Evolutionary conservation across 495 filamentous ascomycete genomes (phyloP), one percentile per base, ranked within the genome.

Genomic region (Xylaria cubensis): DNA sequence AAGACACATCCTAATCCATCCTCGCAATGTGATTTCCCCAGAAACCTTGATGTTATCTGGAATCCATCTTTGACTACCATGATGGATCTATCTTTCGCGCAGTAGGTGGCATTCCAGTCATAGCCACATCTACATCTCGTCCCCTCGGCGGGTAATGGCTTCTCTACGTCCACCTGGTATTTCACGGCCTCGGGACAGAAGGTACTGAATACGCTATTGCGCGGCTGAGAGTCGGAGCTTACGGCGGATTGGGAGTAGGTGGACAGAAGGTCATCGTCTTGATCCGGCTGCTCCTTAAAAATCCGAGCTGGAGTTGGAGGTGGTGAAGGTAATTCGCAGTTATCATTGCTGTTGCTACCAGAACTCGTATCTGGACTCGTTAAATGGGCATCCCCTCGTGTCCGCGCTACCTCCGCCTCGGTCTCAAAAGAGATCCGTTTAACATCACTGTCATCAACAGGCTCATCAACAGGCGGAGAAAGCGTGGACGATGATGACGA

Each of bases 181-280:
- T 77, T 75, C 72, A 83, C 74, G 6, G 80, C 81, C 39, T 82
- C 75, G 6, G 81, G 72, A 65, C 81, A 83, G 59, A 83, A 83
- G 51, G 80, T 73, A 71, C 79, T 80, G 50, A 83, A 83, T 44
- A 82, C 81, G 71, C 78, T 78, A 67, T 83, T 83, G 72, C 76
- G 78, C 26, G 79, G 79, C 9, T 76, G 75, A 13, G 44, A 21
- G 29, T 53, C 64, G 44, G n/a, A 66, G 8, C 64, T 39, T 1
- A 29, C 64, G 2, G 32, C 36, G 12, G 65, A 67, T 4, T 8
- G 64, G 5, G 73, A 59, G 51, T 58, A 67, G 53, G 61, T 65
- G 32, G 74, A 80, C 59, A 73, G 12, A 13, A 42, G 73, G 26
- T 72, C 56, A 62, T 81, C 77, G 2, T 53, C 76, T 9, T 13